Percentiles rank a stretch among this genome's conserved stretches.
These are phyloP conservation scores for Chlorella vulgaris DNA, from an alignment of 139 green algal species.

Conservation along the genomic window DNA sequence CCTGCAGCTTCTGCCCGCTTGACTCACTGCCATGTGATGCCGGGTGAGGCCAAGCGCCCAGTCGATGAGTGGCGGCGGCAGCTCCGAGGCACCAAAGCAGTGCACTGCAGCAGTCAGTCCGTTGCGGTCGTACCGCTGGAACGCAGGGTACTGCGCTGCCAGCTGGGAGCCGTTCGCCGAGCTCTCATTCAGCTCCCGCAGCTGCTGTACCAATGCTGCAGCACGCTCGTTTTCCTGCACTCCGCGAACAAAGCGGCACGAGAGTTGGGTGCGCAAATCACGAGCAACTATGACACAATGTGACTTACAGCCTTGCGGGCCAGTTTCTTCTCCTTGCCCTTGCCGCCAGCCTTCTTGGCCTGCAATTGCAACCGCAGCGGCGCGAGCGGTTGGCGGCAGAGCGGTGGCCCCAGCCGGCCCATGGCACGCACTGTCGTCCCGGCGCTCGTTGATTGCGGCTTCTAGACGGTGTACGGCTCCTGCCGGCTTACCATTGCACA, in stretches of 20 bases:
- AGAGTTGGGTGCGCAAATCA: too few species aligned
- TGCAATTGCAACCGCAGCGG: background rate
- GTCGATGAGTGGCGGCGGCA: background rate
- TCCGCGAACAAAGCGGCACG: too few species aligned
- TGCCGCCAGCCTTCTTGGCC: conserved; percentile 22
- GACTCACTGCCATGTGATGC: conserved; percentile 40
- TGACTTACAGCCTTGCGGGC: conserved; percentile 27
- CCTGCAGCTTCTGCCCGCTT: background rate
- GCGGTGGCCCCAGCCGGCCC: too few species aligned
- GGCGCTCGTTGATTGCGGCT: too few species aligned
- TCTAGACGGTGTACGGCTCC: too few species aligned
- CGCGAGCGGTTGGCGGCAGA: background rate
- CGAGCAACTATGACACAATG: background rate
- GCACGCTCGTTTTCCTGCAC: background rate
- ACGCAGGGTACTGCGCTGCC: conserved; percentile 10
- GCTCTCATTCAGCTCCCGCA: background rate
- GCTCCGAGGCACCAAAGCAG: conserved; percentile 7
- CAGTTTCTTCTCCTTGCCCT: conserved; percentile 42
- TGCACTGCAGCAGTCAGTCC: conserved; percentile 14
- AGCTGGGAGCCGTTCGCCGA: background rate
- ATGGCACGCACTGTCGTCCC: too few species aligned
- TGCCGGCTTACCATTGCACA: too few species aligned
- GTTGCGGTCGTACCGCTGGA: conserved; percentile 31
- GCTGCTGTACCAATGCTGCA: background rate
- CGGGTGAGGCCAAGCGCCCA: conserved; percentile 48